Evolutionary conservation across 129 eudicot genomes (phyloP).

Genomic region (Centella asiatica): DNA sequence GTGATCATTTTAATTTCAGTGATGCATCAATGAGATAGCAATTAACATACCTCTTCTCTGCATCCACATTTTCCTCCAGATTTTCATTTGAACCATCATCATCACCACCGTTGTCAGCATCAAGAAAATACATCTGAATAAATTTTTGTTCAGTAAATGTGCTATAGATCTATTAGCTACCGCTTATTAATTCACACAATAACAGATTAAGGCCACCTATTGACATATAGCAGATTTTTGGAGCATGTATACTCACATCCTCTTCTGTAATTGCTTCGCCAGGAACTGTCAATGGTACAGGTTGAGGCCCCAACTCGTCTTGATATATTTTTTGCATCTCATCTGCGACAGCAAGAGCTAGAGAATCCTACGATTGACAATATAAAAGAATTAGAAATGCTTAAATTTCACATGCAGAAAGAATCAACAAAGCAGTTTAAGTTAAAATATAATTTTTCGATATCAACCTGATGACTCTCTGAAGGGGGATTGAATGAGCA

Average conservation of each 20-base stretch:
- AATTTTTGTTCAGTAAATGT: conserved; percentile 8
- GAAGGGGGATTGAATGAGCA: conserved; percentile 82
- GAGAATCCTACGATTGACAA: conserved; percentile 37
- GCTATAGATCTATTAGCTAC: neutral
- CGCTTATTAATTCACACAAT: neutral
- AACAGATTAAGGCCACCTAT: neutral
- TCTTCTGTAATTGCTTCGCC: conserved; percentile 72
- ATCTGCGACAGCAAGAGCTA: conserved; percentile 85
- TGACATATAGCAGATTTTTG: neutral
- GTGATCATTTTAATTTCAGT: too few relatives aligned
- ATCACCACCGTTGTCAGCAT: conserved; percentile 60
- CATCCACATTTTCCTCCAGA: conserved; percentile 30
- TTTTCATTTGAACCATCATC: conserved; percentile 40
- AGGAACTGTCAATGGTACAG: conserved; percentile 67
- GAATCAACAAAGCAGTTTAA: neutral
- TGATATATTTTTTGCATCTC: conserved; percentile 88
- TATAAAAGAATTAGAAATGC: neutral
- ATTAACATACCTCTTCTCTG: conserved; percentile 50
- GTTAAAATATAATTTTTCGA: neutral
- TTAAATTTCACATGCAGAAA: neutral
- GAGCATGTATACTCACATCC: conserved; percentile 44
- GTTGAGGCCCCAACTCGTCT: conserved; percentile 74
- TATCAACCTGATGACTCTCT: conserved; percentile 75
- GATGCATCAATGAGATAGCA: neutral
- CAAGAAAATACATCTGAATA: conserved; percentile 79